Conservation (phyloP, 768 basidiomycete species). For the Amylocystis lapponica region DNA sequence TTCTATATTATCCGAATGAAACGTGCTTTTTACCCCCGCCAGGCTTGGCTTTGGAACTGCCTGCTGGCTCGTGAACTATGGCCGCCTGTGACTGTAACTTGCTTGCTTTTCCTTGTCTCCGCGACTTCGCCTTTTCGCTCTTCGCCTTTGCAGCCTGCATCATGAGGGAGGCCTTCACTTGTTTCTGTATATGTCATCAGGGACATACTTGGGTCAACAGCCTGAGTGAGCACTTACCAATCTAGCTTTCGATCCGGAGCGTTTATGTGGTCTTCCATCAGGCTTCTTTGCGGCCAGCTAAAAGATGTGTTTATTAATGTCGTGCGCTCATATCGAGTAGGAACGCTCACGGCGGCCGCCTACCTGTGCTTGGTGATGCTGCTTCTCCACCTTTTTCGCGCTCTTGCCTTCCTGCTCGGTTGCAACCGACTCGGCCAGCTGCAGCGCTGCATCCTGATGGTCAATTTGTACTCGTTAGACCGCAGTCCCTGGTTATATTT, state of each 20-base stretch:
- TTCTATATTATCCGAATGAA: too few species aligned
- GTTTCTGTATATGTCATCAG: not conserved
- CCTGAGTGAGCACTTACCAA: slow-evolving; percentile 1
- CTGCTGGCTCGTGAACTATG: too few species aligned
- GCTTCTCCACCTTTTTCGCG: not conserved
- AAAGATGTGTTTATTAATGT: too few species aligned
- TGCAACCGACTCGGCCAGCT: not conserved
- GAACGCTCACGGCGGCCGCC: not conserved
- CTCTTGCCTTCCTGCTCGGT: not conserved
- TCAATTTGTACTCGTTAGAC: too few species aligned
- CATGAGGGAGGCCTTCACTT: not conserved
- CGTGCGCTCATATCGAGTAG: not conserved
- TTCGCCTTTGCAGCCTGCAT: not conserved
- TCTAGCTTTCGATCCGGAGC: not conserved
- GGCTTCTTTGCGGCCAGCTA: too few species aligned
- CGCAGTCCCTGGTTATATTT: too few species aligned
- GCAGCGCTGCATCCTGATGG: slow-evolving; percentile 2
- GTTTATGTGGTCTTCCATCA: not conserved
- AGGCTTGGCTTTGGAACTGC: too few species aligned
- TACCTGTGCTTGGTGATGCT: not conserved
- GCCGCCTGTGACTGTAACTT: too few species aligned
- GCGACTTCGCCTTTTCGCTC: slow-evolving; percentile 1
- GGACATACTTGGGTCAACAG: not conserved
- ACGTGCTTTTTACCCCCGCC: too few species aligned
- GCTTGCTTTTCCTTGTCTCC: not conserved